A percentile compares a stretch with the other conserved stretches of the same genome.
Evolutionary conservation across 2,329 filamentous ascomycete species (phyloP).

Genomic region (Ilyonectria destructans): DNA sequence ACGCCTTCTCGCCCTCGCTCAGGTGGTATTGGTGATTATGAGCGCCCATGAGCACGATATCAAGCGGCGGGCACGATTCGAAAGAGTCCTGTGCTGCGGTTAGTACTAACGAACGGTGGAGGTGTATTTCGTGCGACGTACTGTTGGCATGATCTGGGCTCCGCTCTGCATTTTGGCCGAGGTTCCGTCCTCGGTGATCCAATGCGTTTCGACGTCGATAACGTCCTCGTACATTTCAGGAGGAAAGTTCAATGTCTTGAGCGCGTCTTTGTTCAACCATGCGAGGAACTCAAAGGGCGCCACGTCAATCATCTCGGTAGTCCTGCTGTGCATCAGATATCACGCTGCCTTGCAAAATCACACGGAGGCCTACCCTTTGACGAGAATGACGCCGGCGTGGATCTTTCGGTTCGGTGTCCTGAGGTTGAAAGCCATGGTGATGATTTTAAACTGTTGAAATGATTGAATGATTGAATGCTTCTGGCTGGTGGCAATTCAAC

Average conservation of each 20-base stretch:
- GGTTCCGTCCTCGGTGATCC: slow-evolving; percentile 51
- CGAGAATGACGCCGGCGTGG: slow-evolving; percentile 39
- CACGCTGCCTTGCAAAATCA: not conserved
- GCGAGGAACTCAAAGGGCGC: slow-evolving; percentile 53
- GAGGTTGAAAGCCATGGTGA: not conserved
- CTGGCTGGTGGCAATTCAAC: not conserved
- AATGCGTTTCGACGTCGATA: slow-evolving; percentile 53
- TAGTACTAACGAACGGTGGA: fast-evolving
- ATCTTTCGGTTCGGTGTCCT: slow-evolving; percentile 20
- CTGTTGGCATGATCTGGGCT: slow-evolving; percentile 51
- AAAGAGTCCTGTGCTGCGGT: slow-evolving; percentile 55
- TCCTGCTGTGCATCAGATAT: slow-evolving; percentile 36
- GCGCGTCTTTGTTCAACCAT: slow-evolving; percentile 32
- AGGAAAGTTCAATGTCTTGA: slow-evolving; percentile 38
- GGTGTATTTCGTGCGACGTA: slow-evolving; percentile 27
- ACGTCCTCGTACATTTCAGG: slow-evolving; percentile 39
- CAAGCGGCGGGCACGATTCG: slow-evolving; percentile 57
- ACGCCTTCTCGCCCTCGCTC: slow-evolving; percentile 55
- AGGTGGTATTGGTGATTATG: slow-evolving; percentile 48
- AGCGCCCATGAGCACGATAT: slow-evolving; percentile 61
- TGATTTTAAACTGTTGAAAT: not conserved
- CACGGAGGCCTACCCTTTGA: slow-evolving; percentile 20
- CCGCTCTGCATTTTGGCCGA: slow-evolving; percentile 45
- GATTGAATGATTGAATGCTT: not conserved
- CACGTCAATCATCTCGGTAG: slow-evolving; percentile 55